Conservation (phyloP, 306 rosid genomes). For the Macrotyloma uniflorum region DNA sequence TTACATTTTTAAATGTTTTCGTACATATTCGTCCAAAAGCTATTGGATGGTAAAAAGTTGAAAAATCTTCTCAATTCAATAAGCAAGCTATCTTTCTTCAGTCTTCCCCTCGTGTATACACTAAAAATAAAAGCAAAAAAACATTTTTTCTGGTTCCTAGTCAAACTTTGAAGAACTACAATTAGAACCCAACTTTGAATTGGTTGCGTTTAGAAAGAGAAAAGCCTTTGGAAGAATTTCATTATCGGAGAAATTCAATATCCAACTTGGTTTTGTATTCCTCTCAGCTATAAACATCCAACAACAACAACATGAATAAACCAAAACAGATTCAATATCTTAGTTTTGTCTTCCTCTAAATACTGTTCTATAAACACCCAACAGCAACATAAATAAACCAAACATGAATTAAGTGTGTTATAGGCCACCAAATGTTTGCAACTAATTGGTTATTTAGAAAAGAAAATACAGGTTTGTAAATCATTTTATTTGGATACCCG, state of each 20-base stretch:
- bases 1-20: not conserved
- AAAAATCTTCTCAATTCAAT: not conserved
- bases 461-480: too few species aligned
- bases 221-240: not conserved
- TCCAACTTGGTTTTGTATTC: slow-evolving; percentile 43
- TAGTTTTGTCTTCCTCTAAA: too few species aligned
- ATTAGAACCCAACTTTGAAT: slow-evolving; percentile 37
- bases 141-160: not conserved
- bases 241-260: not conserved
- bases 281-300: not conserved
- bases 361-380: too few species aligned
- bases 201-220: not conserved
- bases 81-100: not conserved
- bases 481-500: too few species aligned
- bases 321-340: too few species aligned
- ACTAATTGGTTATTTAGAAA: too few species aligned
- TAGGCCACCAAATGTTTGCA: too few species aligned
- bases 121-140: not conserved
- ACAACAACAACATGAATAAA: not conserved
- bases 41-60: not conserved
- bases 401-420: too few species aligned
- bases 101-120: not conserved
- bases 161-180: slow-evolving; percentile 38
- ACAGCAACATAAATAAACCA: too few species aligned
- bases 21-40: not conserved